phyloP scores from a whole-genome alignment of 2,329 filamentous ascomycete genomes.

The Alternaria sp. region DNA sequence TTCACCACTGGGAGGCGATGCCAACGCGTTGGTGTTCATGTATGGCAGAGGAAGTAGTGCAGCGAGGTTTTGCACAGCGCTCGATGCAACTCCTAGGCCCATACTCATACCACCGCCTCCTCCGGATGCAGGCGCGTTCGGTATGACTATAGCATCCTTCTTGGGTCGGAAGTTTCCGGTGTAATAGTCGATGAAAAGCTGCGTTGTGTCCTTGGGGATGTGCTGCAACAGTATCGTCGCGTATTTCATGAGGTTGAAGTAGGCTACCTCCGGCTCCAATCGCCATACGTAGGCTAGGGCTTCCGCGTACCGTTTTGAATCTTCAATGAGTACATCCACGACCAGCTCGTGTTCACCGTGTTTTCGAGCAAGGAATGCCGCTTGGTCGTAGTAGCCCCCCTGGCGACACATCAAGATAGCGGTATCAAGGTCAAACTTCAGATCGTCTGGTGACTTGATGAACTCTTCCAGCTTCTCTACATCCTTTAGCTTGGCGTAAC shows the following conservation, averaged over 20 bases:
- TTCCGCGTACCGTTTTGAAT: conserved; percentile 88
- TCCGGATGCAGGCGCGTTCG: conserved; percentile 58
- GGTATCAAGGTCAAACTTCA: conserved; percentile 96
- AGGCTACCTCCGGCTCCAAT: conserved; percentile 80
- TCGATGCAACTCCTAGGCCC: conserved; percentile 65
- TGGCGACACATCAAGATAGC: conserved; percentile 98
- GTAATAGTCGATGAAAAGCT: conserved; percentile 94
- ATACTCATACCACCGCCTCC: conserved; percentile 51
- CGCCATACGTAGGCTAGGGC: conserved; percentile 92
- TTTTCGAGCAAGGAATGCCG: conserved; percentile 92
- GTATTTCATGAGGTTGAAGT: conserved; percentile 92
- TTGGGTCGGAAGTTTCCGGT: conserved; percentile 83
- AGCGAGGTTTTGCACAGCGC: conserved; percentile 84
- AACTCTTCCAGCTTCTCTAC: conserved; percentile 96
- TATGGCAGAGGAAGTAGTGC: conserved; percentile 86
- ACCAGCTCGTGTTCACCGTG: conserved; percentile 94
- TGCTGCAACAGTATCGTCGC: conserved; percentile 89
- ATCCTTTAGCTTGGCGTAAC: conserved; percentile 97
- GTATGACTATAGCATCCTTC: conserved; percentile 66
- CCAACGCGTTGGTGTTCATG: conserved; percentile 71
- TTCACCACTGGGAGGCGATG: conserved; percentile 64
- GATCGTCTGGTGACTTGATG: conserved; percentile 91
- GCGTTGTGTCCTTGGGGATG: conserved; percentile 81
- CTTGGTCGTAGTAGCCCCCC: conserved; percentile 96
- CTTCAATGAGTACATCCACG: conserved; percentile 94